Conservation (phyloP, 2,329 filamentous ascomycete genomes). For the Meredithiella fracta region DNA sequence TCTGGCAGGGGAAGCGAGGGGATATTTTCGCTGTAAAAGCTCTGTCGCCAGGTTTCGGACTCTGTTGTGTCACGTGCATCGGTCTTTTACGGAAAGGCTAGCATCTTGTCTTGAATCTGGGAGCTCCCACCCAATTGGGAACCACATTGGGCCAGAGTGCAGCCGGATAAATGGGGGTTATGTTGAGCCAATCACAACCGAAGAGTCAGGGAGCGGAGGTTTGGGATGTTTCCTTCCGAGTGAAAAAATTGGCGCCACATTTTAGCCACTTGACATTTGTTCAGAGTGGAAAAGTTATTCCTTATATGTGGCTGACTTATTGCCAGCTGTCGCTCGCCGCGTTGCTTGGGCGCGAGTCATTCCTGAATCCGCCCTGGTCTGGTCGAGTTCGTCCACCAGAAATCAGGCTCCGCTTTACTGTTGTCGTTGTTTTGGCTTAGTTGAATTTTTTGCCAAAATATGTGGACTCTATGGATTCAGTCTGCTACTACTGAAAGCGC, state of each 20-base stretch:
- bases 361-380: not conserved
- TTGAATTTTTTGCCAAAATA: constrained; percentile 1
- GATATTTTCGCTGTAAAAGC: constrained; percentile 18
- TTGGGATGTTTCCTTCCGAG: not conserved
- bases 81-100: constrained; percentile 14
- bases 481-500: not conserved
- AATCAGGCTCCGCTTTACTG: not conserved
- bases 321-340: not conserved
- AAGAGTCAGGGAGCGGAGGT: not conserved
- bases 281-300: no score
- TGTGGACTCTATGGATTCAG: not conserved
- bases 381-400: no score
- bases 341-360: constrained; percentile 6
- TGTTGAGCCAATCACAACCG: not conserved
- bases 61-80: constrained; percentile 13
- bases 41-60: constrained; percentile 14
- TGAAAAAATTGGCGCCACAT: no score
- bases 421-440: constrained; percentile 4
- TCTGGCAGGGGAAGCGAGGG: constrained; percentile 19
- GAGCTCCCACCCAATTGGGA: not conserved
- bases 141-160: not conserved
- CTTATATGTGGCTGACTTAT: not conserved
- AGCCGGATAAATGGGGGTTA: constrained; percentile 2
- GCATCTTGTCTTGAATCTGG: constrained; percentile 1
- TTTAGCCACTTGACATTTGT: no score